Conservation (phyloP, 805 yeast species). For the Candida patagonica region DNA sequence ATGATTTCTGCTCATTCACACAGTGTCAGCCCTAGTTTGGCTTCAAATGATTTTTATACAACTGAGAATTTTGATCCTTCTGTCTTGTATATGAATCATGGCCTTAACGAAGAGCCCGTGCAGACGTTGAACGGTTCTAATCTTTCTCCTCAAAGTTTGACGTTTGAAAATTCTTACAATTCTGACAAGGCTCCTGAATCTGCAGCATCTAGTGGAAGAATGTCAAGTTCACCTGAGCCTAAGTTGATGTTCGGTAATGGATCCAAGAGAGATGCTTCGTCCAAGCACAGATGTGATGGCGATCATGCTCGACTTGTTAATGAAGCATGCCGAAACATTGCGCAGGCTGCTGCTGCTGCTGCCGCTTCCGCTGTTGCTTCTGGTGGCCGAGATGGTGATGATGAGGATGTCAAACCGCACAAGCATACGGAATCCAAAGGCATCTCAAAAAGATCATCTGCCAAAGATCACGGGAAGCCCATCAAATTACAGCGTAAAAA, state of each 20-base stretch:
- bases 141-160: no score
- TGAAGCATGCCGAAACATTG: constrained; percentile 76
- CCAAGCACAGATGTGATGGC: constrained; percentile 41
- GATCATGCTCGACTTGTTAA: constrained; percentile 64
- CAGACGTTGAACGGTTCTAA: no score
- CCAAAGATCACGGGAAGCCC: constrained; percentile 3
- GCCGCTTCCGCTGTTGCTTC: constrained; percentile 26
- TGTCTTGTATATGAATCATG: no score
- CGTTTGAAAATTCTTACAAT: no score
- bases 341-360: constrained; percentile 60
- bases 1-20: no score
- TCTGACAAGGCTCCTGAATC: no score
- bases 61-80: no score
- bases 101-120: no score
- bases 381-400: constrained; percentile 1
- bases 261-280: constrained; percentile 5
- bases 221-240: no score
- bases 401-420: neutral
- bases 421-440: neutral
- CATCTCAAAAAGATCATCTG: neutral
- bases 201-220: no score
- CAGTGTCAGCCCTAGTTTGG: no score
- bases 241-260: constrained; percentile 1
- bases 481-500: constrained; percentile 23
- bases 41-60: no score